Conservation (phyloP, 2,329 filamentous ascomycete genomes). For the Cordyceps fumosorosea region DNA sequence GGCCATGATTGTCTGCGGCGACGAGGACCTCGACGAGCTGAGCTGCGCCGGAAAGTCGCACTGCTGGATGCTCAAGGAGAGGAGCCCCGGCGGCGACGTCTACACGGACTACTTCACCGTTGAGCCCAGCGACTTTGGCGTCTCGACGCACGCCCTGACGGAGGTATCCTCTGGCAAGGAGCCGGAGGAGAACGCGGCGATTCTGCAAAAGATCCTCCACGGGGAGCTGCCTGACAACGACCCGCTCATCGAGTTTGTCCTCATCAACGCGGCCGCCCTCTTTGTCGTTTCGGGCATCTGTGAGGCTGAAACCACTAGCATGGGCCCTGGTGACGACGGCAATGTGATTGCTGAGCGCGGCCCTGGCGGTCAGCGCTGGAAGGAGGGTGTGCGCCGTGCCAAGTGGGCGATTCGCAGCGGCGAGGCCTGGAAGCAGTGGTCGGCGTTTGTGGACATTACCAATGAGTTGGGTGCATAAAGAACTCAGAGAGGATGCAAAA, state of each 20-base stretch:
- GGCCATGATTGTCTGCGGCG: conserved; percentile 84
- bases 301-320: conserved; percentile 71
- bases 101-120: conserved; percentile 71
- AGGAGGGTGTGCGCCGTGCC: conserved; percentile 83
- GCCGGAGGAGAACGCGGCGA: conserved; percentile 79
- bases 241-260: conserved; percentile 85
- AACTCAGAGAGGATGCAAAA: neutral
- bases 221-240: conserved; percentile 69
- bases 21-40: conserved; percentile 92
- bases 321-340: conserved; percentile 76
- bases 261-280: conserved; percentile 87
- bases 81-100: conserved; percentile 34
- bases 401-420: conserved; percentile 85
- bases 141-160: conserved; percentile 64
- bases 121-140: conserved; percentile 78
- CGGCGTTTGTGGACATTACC: conserved; percentile 75
- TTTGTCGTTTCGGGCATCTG: conserved; percentile 82
- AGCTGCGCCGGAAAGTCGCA: conserved; percentile 83
- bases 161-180: conserved; percentile 80
- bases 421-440: conserved; percentile 76
- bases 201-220: conserved; percentile 68
- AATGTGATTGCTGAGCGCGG: conserved; percentile 75
- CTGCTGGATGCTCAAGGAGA: conserved; percentile 72
- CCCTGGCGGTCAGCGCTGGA: conserved; percentile 85
- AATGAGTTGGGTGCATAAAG: conserved; percentile 40